Conservation (phyloP, 2,329 filamentous ascomycete genomes). For the Fonsecaea erecta region DNA sequence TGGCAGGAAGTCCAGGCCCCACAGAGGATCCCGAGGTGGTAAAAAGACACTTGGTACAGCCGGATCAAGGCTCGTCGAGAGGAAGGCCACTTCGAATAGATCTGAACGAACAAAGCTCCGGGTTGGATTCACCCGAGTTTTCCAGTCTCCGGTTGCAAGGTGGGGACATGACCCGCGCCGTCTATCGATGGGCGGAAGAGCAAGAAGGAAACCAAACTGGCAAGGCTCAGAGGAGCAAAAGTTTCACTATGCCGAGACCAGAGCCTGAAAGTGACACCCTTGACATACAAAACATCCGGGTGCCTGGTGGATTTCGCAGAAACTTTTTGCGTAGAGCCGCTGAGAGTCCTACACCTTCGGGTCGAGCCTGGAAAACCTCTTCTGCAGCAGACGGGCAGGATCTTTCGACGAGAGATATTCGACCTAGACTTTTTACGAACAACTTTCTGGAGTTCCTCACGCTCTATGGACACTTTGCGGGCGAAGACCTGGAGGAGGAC, state of each 20-base stretch:
- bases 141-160: conserved; percentile 91
- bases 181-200: conserved; percentile 96
- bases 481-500: conserved; percentile 94
- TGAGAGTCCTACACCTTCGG: conserved; percentile 63
- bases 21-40: conserved; percentile 89
- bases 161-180: conserved; percentile 89
- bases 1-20: conserved; percentile 59
- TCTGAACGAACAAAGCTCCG: conserved; percentile 41
- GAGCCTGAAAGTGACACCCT: conserved; percentile 78
- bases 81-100: conserved; percentile 42
- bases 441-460: conserved; percentile 96
- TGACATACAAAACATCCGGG: conserved; percentile 87
- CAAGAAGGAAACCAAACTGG: conserved; percentile 67
- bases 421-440: conserved; percentile 75
- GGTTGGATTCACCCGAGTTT: conserved; percentile 75
- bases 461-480: conserved; percentile 95
- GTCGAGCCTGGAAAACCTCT: conserved; percentile 36
- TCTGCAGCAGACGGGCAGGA: conserved; percentile 44
- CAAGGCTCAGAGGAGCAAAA: conserved; percentile 76
- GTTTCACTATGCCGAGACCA: conserved; percentile 77
- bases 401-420: conserved; percentile 43
- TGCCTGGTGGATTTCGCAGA: conserved; percentile 89
- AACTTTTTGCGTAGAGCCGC: conserved; percentile 82
- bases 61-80: conserved; percentile 52
- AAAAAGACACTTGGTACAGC: conserved; percentile 82